These are phyloP conservation scores for Sporothrix protearum DNA, from an alignment of 2,329 filamentous ascomycete species.

Conservation along the genomic window DNA sequence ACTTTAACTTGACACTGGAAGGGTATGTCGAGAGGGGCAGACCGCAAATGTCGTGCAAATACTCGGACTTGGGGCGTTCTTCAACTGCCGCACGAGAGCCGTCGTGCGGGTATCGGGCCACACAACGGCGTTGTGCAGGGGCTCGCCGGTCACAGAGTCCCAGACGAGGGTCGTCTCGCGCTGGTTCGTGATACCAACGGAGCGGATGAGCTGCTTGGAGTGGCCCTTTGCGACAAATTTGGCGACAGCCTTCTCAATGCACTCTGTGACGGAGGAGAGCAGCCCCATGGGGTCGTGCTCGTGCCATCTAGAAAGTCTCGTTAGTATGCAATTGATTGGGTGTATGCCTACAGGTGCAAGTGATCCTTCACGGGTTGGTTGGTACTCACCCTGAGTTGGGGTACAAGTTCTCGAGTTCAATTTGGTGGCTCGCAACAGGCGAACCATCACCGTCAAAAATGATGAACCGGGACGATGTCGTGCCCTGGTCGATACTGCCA, in stretches of 20 bases:
- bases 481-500: constrained; percentile 86
- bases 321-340: not conserved
- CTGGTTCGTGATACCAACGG: constrained; percentile 85
- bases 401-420: constrained; percentile 82
- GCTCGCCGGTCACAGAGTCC: constrained; percentile 76
- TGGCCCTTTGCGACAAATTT: constrained; percentile 78
- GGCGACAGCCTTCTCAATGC: constrained; percentile 64
- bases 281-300: constrained; percentile 82
- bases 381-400: constrained; percentile 74
- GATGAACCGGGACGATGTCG: constrained; percentile 83
- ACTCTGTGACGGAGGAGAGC: constrained; percentile 69
- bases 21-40: constrained; percentile 85
- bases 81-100: constrained; percentile 70
- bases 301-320: constrained; percentile 64
- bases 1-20: constrained; percentile 78
- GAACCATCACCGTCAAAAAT: constrained; percentile 80
- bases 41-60: constrained; percentile 68
- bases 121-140: constrained; percentile 79
- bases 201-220: constrained; percentile 63
- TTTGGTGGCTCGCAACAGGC: constrained; percentile 77
- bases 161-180: constrained; percentile 84
- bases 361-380: not conserved
- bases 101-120: constrained; percentile 85
- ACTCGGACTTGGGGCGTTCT: constrained; percentile 63
- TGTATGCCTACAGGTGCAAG: not conserved